phyloP scores from a whole-genome alignment of 2,329 filamentous ascomycete genomes.

The Colletotrichum sp. region DNA sequence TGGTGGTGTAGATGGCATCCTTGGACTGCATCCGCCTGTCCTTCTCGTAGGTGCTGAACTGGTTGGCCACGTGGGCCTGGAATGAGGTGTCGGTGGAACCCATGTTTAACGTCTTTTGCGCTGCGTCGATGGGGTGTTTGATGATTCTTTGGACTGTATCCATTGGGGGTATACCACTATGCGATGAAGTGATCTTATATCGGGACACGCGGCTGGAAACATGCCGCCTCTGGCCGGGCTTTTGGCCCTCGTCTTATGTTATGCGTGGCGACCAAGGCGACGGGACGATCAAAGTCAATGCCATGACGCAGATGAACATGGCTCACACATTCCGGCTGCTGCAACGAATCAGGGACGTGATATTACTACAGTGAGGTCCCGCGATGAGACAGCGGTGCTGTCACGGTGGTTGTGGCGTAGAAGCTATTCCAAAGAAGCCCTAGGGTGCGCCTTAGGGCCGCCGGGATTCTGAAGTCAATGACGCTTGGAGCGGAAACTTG shows the following conservation, averaged over 20 bases:
- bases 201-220: too few species aligned
- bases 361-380: background rate
- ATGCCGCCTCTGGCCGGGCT: background rate
- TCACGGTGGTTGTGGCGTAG: background rate
- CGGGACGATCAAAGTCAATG: background rate
- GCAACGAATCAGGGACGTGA: background rate
- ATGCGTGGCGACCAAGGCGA: background rate
- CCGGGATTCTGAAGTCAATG: background rate
- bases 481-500: background rate
- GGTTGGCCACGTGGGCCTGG: slow-evolving; percentile 38
- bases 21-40: slow-evolving; percentile 43
- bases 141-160: background rate
- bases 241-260: background rate
- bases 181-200: background rate
- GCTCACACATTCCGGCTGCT: background rate
- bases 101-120: slow-evolving; percentile 1
- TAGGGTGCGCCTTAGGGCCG: background rate
- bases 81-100: slow-evolving; percentile 39
- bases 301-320: background rate
- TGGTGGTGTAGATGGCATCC: slow-evolving; percentile 56
- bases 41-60: slow-evolving; percentile 42
- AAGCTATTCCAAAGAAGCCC: background rate
- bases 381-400: background rate
- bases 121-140: background rate
- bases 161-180: background rate